Percentiles rank a stretch among this genome's conserved stretches.
These are phyloP conservation scores for Ascochyta rabiei DNA, from an alignment of 2,329 filamentous ascomycete species.

Conservation along the genomic window DNA sequence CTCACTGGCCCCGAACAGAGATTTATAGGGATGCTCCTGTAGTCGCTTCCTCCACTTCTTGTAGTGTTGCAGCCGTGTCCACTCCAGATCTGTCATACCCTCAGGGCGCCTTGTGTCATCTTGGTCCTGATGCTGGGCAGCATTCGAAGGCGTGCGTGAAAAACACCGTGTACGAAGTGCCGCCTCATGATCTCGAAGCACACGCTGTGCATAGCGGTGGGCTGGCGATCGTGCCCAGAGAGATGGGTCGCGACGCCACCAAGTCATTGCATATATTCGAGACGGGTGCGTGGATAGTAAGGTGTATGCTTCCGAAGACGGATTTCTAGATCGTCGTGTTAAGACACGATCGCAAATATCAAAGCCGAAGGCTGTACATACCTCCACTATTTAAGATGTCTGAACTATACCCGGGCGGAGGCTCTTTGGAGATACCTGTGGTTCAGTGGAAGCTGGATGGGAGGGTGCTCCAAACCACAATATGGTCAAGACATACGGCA, in stretches of 20 bases:
- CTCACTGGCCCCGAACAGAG: constrained; percentile 51
- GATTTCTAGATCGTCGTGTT: not conserved
- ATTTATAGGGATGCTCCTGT: constrained; percentile 51
- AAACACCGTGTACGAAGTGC: constrained; percentile 37
- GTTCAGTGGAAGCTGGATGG: not conserved
- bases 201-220: constrained; percentile 30
- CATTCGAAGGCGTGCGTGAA: constrained; percentile 29
- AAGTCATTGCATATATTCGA: constrained; percentile 2
- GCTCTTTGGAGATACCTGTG: constrained; percentile 2
- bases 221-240: constrained; percentile 29
- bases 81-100: constrained; percentile 38
- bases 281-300: not conserved
- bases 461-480: not conserved
- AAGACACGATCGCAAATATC: not conserved
- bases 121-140: constrained; percentile 32
- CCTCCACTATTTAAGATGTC: not conserved
- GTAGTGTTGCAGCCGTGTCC: constrained; percentile 38
- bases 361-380: not conserved
- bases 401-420: not conserved
- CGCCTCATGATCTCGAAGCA: constrained; percentile 32
- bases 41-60: constrained; percentile 39
- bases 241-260: constrained; percentile 40
- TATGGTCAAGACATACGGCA: not conserved
- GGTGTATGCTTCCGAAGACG: not conserved
- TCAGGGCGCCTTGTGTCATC: constrained; percentile 23